phyloP scores from a whole-genome alignment of 352 stramenopile species.

The Thraustochytrium sp. region DNA sequence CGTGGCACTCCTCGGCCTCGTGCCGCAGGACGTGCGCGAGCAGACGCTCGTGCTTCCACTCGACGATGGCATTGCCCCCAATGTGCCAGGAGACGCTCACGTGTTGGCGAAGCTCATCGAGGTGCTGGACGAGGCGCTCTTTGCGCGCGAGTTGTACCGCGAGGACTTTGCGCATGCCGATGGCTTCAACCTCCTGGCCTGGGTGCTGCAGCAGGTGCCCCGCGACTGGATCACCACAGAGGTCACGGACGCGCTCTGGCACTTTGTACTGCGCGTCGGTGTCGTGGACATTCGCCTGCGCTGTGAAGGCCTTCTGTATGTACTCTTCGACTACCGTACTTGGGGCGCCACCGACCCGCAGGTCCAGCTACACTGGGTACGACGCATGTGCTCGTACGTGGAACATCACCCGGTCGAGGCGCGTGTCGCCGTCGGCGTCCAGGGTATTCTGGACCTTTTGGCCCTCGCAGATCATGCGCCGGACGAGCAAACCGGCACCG shows the following conservation, averaged over 20 bases:
- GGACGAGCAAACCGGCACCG: neutral
- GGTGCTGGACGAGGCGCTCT: neutral
- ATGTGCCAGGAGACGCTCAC: neutral
- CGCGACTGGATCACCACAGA: neutral
- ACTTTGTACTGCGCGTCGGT: constrained; percentile 5
- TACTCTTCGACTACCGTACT: constrained; percentile 14
- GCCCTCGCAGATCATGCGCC: neutral
- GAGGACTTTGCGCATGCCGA: neutral
- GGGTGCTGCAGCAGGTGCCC: constrained; percentile 1
- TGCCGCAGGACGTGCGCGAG: neutral
- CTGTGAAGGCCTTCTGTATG: constrained; percentile 8
- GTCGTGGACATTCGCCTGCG: neutral
- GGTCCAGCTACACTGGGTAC: neutral
- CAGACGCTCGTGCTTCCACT: neutral
- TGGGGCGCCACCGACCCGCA: neutral
- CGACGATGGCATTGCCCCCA: neutral
- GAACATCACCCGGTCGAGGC: neutral
- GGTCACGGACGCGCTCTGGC: neutral
- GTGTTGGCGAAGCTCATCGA: neutral
- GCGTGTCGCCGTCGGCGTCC: constrained; percentile 2
- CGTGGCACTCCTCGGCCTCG: neutral
- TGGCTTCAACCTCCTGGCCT: constrained; percentile 6
- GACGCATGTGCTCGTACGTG: neutral
- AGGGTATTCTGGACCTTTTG: neutral
- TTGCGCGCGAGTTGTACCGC: constrained; percentile 10